phyloP scores from a whole-genome alignment of 2,329 filamentous ascomycete species.

The Aspergillus nomiae region DNA sequence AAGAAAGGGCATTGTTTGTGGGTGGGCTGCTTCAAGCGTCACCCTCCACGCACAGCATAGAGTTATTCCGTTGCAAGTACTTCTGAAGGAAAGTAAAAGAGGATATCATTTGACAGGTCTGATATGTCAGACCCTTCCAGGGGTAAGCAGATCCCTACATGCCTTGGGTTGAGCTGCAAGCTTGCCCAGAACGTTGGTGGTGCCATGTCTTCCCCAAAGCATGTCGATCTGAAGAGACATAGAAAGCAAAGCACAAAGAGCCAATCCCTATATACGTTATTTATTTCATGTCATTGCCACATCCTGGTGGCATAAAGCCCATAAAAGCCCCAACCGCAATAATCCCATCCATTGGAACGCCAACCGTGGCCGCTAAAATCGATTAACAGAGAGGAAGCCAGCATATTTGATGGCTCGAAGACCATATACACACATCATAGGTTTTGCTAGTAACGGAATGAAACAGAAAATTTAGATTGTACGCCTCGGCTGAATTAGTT shows the following conservation, averaged over 20 bases:
- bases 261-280: slow-evolving; percentile 24
- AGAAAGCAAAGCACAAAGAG: slow-evolving; percentile 10
- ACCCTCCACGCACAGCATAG: background rate
- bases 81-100: background rate
- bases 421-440: slow-evolving; percentile 14
- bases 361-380: slow-evolving; percentile 33
- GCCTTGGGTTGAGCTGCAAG: background rate
- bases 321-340: slow-evolving; percentile 20
- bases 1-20: background rate
- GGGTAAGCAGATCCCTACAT: background rate
- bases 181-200: background rate
- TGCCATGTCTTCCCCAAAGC: background rate
- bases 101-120: slow-evolving; percentile 16
- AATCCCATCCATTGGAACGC: slow-evolving; percentile 27
- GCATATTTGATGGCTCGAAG: slow-evolving; percentile 8
- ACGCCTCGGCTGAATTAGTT: slow-evolving; percentile 1
- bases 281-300: slow-evolving; percentile 19
- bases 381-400: slow-evolving; percentile 13
- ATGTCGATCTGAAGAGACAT: background rate
- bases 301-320: slow-evolving; percentile 18
- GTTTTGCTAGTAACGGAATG: slow-evolving; percentile 7
- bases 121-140: background rate
- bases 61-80: background rate
- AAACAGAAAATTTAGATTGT: slow-evolving; percentile 2
- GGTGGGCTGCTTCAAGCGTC: background rate